Evolutionary conservation across 2,329 filamentous ascomycete species (phyloP).

Genomic region (Exserohilum turcica): DNA sequence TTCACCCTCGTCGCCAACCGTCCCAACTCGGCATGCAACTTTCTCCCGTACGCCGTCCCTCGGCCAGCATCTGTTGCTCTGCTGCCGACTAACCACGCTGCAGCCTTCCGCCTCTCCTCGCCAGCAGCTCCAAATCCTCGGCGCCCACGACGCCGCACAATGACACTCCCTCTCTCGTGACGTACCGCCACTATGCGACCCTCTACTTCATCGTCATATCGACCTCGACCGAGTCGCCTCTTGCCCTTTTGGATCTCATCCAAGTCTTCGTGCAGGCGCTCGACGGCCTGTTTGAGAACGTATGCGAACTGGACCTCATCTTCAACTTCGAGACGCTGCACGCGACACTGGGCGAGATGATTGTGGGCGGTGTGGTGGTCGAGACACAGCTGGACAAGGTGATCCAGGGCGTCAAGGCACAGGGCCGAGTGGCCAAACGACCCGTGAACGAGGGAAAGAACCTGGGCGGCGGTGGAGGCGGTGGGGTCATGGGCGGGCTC

Average conservation of each 20-base stretch:
- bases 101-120: conserved; percentile 68
- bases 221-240: conserved; percentile 92
- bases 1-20: conserved; percentile 94
- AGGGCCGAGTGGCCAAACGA: conserved; percentile 77
- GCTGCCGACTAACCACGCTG: conserved; percentile 56
- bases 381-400: conserved; percentile 91
- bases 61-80: background rate
- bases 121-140: conserved; percentile 53
- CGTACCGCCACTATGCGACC: conserved; percentile 97
- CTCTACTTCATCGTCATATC: conserved; percentile 99
- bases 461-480: conserved; percentile 26
- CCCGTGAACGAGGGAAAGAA: conserved; percentile 71
- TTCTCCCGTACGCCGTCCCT: conserved; percentile 68
- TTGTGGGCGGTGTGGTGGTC: conserved; percentile 91
- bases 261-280: conserved; percentile 97
- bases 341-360: conserved; percentile 88
- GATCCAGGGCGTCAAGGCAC: conserved; percentile 76
- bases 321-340: conserved; percentile 99
- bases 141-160: conserved; percentile 67
- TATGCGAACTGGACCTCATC: conserved; percentile 96
- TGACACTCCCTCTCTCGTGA: conserved; percentile 92
- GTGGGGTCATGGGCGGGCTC: conserved; percentile 22
- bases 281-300: conserved; percentile 95
- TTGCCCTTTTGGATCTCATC: conserved; percentile 93
- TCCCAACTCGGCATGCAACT: conserved; percentile 92